Evolutionary conservation across 805 yeast genomes (phyloP).

Genomic region (Grigorovia humatica): DNA sequence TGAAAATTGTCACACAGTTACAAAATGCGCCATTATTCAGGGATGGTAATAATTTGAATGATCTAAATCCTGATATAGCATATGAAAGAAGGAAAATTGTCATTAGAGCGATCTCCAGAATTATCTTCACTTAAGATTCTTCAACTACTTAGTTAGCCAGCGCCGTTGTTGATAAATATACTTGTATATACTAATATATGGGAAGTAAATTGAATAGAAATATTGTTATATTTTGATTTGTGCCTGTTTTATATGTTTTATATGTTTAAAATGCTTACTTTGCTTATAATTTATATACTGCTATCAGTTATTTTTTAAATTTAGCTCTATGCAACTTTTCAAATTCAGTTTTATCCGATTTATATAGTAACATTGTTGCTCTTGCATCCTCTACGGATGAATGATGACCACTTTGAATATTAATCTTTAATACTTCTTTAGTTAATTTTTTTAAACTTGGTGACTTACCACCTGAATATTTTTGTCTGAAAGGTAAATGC

Average conservation of each 20-base stretch:
- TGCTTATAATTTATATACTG: background rate
- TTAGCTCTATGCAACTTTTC: slow-evolving; percentile 32
- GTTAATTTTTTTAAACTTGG: slow-evolving; percentile 65
- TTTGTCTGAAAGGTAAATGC: slow-evolving; percentile 45
- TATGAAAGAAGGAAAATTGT: slow-evolving; percentile 19
- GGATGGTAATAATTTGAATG: background rate
- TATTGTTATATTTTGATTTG: too few relatives aligned
- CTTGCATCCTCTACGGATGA: slow-evolving; percentile 87
- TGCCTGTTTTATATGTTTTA: too few relatives aligned
- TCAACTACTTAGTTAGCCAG: too few relatives aligned
- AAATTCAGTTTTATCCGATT: slow-evolving; percentile 50
- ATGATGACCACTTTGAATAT: slow-evolving; percentile 67
- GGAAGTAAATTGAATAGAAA: too few relatives aligned
- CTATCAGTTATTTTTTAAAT: background rate
- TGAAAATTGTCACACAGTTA: slow-evolving; percentile 5
- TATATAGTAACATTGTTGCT: slow-evolving; percentile 76
- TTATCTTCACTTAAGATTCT: slow-evolving; percentile 4
- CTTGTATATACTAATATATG: too few relatives aligned
- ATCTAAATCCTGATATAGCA: slow-evolving; percentile 8
- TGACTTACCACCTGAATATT: slow-evolving; percentile 50
- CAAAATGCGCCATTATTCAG: background rate
- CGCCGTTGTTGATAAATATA: too few relatives aligned
- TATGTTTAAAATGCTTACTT: too few relatives aligned
- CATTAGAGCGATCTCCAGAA: slow-evolving; percentile 15
- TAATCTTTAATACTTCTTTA: slow-evolving; percentile 42